phyloP scores from a whole-genome alignment of 768 basidiomycete genomes.

The Gymnopilus junonius region DNA sequence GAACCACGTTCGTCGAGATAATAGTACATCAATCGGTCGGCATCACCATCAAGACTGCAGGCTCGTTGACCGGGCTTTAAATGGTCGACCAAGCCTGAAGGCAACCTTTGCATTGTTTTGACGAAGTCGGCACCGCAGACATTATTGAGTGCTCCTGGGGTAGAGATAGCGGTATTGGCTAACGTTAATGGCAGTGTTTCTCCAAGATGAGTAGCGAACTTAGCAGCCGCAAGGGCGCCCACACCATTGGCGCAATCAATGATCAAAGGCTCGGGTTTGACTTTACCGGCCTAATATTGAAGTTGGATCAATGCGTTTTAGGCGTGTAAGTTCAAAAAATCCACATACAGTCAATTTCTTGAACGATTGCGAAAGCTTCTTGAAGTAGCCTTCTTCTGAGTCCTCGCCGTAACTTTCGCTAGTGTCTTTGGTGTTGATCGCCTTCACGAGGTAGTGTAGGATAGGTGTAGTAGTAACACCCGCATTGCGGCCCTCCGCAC shows the following conservation, averaged over 20 bases:
- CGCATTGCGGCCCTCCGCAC: conserved; percentile 69
- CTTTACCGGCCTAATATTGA: conserved; percentile 57
- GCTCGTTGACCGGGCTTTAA: conserved; percentile 78
- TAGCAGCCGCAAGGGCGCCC: conserved; percentile 73
- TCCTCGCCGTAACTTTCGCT: conserved; percentile 81
- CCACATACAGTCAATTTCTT: conserved; percentile 84
- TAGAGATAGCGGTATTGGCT: conserved; percentile 68
- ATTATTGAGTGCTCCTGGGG: conserved; percentile 78
- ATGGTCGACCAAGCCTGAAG: conserved; percentile 69
- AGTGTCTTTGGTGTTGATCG: conserved; percentile 85
- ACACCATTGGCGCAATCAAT: conserved; percentile 99
- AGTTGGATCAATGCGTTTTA: conserved; percentile 2
- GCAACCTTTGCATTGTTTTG: conserved; percentile 89
- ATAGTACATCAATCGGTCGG: conserved; percentile 95
- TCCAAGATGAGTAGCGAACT: conserved; percentile 63
- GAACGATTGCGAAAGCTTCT: conserved; percentile 82
- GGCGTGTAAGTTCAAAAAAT: neutral
- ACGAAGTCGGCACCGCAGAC: conserved; percentile 96
- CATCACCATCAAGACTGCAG: conserved; percentile 96
- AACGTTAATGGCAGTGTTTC: conserved; percentile 64
- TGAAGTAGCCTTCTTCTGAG: conserved; percentile 81
- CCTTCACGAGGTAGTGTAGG: conserved; percentile 91
- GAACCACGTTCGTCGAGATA: conserved; percentile 78
- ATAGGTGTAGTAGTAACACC: conserved; percentile 94
- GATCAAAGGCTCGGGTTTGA: conserved; percentile 60